Base-by-base conservation (phyloP, 2,329 filamentous ascomycete species). In the Zelopaecilomyces penicillatus region DNA sequence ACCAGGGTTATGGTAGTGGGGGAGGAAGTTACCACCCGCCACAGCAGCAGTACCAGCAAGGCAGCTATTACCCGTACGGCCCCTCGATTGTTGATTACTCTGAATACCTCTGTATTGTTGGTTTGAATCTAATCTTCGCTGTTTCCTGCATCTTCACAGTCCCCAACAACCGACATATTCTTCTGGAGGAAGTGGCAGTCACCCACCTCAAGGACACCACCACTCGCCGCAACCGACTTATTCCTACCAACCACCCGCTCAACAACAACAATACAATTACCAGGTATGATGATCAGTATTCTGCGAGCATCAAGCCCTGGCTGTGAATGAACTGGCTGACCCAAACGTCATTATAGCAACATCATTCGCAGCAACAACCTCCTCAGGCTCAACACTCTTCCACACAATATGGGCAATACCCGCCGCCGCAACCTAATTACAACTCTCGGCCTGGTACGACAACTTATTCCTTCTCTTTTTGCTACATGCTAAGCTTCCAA, bases 151-250 rank as follows among this genome's bases (percentile, higher is more conserved):
- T 34, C 30, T 27, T 7, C 28, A 31, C n/a, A 48, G 46, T 30
- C 43, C 55, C 44, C 65, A 65, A 26, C 68, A 70, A 46, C 69
- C 67, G 39, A 60, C 58, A 43, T 80, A 78, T 52, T 65, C 9
- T 19, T 19, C 19, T 19, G 19, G 19, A 19, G 19, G 19, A 19
- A 19, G 19, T 30, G 12, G 64, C 56, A 65, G 65, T 46, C 75
- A 76, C 57, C 68, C 70, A 44, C 67, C 70, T 39, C 68, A 65
- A 45, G 61, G 60, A 29, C 62, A 61, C 41, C 74, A 72, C 29
- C 71, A 72, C 32, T 71, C 71, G 37, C 71, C 68, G 38, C 75
- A 77, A 54, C 64, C 65, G 8, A 68, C 68, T 42, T 72, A 70
- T 52, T 69, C 66, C 53, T 70, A 71, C 44, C 58, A 68, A 53